Conservation (phyloP, 2,329 filamentous ascomycete species). For the Mariannaea sp. region DNA sequence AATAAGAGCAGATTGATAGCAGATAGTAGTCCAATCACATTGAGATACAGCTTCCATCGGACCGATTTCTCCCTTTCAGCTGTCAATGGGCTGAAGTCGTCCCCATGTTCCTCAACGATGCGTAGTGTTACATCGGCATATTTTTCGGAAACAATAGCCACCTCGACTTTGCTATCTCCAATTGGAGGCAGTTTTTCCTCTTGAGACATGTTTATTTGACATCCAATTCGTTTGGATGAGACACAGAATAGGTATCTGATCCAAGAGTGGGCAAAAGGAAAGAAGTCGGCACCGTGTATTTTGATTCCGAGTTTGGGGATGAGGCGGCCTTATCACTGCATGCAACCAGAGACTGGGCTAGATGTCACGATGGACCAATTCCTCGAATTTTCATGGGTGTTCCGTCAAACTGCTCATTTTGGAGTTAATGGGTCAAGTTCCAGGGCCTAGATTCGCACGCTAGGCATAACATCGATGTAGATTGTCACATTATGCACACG, state of each 20-base stretch:
- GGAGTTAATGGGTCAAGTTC: background rate
- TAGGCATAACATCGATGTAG: background rate
- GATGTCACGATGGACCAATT: background rate
- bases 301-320: background rate
- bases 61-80: slow-evolving; percentile 41
- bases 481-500: background rate
- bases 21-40: slow-evolving; percentile 40
- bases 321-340: background rate
- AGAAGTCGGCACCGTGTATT: background rate
- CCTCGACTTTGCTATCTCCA: slow-evolving; percentile 2
- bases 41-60: slow-evolving; percentile 41
- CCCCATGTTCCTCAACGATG: slow-evolving; percentile 43
- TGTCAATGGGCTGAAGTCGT: slow-evolving; percentile 39
- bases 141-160: slow-evolving; percentile 21
- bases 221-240: background rate
- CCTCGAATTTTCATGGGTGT: background rate
- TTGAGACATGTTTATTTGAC: background rate
- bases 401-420: background rate
- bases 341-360: background rate
- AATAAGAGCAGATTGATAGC: slow-evolving; percentile 45
- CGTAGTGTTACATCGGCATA: slow-evolving; percentile 45
- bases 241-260: background rate
- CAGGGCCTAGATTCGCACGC: background rate
- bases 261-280: background rate
- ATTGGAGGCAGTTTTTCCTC: background rate